These are phyloP conservation scores for Echria macrotheca DNA, from an alignment of 495 filamentous ascomycete species.

Conservation along the genomic window DNA sequence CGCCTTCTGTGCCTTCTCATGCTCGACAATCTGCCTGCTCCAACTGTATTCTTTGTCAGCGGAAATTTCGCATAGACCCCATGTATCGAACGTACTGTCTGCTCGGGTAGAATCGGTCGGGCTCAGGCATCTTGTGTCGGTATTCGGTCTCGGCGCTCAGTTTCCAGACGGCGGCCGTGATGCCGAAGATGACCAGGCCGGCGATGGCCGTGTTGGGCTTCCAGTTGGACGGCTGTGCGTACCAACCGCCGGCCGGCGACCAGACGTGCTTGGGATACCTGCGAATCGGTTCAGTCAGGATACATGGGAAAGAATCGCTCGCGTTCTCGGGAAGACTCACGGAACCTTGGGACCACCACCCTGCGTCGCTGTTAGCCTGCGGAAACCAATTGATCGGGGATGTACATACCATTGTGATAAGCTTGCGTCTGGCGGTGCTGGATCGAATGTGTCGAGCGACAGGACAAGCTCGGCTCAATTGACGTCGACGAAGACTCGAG, in stretches of 20 bases:
- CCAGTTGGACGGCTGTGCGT: constrained; percentile 91
- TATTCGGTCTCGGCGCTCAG: constrained; percentile 78
- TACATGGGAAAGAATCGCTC: constrained; percentile 11
- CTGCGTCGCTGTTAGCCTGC: constrained; percentile 40
- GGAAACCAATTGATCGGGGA: background rate
- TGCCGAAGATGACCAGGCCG: constrained; percentile 63
- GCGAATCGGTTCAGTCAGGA: constrained; percentile 11
- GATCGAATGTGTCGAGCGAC: no score
- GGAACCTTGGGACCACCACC: constrained; percentile 81
- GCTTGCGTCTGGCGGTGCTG: constrained; percentile 9
- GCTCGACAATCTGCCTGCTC: constrained; percentile 85
- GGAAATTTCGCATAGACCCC: no score
- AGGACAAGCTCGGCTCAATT: no score
- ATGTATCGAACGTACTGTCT: constrained; percentile 66
- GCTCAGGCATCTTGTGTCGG: constrained; percentile 79
- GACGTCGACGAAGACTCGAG: constrained; percentile 7
- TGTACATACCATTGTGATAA: constrained; percentile 29
- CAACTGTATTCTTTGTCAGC: no score
- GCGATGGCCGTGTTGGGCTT: constrained; percentile 87
- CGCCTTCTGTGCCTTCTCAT: constrained; percentile 67
- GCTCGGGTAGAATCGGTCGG: constrained; percentile 85
- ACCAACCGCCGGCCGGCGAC: constrained; percentile 98
- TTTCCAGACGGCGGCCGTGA: constrained; percentile 69
- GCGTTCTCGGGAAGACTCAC: constrained; percentile 49
- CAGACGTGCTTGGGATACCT: constrained; percentile 99